Evolutionary conservation across 345 rosid genomes (phyloP).

Genomic region (Populus alba): DNA sequence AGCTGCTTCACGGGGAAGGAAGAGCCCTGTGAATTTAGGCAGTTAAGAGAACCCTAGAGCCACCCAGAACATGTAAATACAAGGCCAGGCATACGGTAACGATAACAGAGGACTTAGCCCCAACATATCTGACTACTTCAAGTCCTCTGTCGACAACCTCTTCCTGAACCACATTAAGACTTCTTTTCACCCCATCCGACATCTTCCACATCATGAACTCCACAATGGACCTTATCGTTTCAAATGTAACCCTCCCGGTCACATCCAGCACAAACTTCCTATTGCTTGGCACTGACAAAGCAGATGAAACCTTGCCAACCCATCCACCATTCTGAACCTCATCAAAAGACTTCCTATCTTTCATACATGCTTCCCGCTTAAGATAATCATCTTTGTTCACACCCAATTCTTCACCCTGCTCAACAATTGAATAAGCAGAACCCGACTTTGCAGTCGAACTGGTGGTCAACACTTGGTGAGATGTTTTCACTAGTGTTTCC

Average conservation of each 20-base stretch:
- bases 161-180: slow-evolving; percentile 42
- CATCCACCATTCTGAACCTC: slow-evolving; percentile 45
- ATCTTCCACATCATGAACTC: slow-evolving; percentile 61
- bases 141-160: slow-evolving; percentile 65
- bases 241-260: slow-evolving; percentile 87
- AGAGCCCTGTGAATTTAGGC: slow-evolving; percentile 32
- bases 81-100: slow-evolving; percentile 72
- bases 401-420: slow-evolving; percentile 24
- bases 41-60: slow-evolving; percentile 43
- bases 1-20: background rate
- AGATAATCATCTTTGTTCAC: slow-evolving; percentile 14
- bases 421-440: slow-evolving; percentile 26
- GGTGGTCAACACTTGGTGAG: slow-evolving; percentile 71
- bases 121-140: slow-evolving; percentile 58
- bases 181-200: slow-evolving; percentile 52
- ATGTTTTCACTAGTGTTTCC: slow-evolving; percentile 73
- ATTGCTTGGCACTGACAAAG: slow-evolving; percentile 71
- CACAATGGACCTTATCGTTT: slow-evolving; percentile 59
- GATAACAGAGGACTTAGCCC: slow-evolving; percentile 69
- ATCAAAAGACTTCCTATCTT: slow-evolving; percentile 26
- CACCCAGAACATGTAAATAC: slow-evolving; percentile 63
- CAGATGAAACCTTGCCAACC: slow-evolving; percentile 49
- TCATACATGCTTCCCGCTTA: slow-evolving; percentile 24
- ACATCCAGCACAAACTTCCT: slow-evolving; percentile 77
- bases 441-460: slow-evolving; percentile 8